Conservation (phyloP, 345 rosid species). For the Rhizophora mangle region DNA sequence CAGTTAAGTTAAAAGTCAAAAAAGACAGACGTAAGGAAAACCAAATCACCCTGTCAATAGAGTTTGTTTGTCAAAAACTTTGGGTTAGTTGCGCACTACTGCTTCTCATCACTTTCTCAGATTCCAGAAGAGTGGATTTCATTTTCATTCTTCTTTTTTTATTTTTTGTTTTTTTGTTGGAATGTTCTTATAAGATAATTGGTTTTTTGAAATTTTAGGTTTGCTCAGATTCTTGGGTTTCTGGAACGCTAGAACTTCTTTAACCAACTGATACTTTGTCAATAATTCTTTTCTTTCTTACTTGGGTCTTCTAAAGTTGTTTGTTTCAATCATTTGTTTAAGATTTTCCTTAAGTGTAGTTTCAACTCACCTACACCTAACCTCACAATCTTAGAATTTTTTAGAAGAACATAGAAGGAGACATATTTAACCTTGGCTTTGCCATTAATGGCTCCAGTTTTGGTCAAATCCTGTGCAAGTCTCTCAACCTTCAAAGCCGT, state of each 20-base stretch:
- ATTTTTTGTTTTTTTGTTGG: too few species aligned
- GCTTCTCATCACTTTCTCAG: not conserved
- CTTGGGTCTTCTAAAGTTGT: slow-evolving; percentile 13
- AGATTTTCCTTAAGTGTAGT: slow-evolving; percentile 6
- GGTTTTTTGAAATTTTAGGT: slow-evolving; percentile 12
- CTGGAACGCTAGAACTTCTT: slow-evolving; percentile 12
- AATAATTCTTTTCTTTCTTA: not conserved
- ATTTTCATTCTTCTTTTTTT: too few species aligned
- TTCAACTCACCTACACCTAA: slow-evolving; percentile 38
- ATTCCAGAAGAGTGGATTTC: slow-evolving; percentile 25
- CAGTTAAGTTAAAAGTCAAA: not conserved
- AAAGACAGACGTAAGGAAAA: not conserved
- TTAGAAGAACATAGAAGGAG: slow-evolving; percentile 6
- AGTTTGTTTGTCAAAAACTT: slow-evolving; percentile 12
- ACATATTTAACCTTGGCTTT: slow-evolving; percentile 10
- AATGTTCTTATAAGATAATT: not conserved
- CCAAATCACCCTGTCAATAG: not conserved
- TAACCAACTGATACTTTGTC: slow-evolving; percentile 4
- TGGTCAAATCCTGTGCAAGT: slow-evolving; percentile 26
- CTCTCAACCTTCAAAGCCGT: slow-evolving; percentile 23
- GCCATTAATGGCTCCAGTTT: slow-evolving; percentile 4
- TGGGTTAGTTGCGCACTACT: slow-evolving; percentile 26
- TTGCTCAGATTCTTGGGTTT: slow-evolving; percentile 20
- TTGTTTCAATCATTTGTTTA: slow-evolving; percentile 6
- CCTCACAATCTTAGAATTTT: slow-evolving; percentile 18